Base-by-base conservation (phyloP, 148 eudicot genomes). In the Linanthus parryae region DNA sequence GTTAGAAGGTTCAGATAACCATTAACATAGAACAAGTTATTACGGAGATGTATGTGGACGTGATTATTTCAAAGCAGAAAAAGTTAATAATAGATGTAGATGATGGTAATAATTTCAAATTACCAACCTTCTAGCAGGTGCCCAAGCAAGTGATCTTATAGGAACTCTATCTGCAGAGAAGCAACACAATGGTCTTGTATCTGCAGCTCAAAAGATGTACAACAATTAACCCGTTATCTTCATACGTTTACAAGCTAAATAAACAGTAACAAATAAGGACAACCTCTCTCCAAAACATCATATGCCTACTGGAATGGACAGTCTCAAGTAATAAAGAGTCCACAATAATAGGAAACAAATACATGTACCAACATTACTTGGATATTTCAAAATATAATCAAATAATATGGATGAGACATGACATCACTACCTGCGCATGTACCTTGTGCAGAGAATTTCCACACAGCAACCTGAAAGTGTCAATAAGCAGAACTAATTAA, bases 111-210 rank as follows among this genome's bases (percentile, higher is more conserved):
- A n/a, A n/a, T n/a, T n/a, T n/a, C n/a, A n/a, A n/a, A n/a, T 36
- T 17, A 62, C 81, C 22, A 69, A 87, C 98, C 98, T 88, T 53
- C 73, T 83, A 53, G 22, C 58, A 31, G 94, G 94, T 38, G 98
- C 90, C 98, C 98, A 92, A 49, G 82, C 74, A 61, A 92, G 83
- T 59, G 90, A 57, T 68, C 98, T 79, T 31, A 92, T 87, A 52
- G 94, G 98, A 66, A 65, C 80, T 40, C 85, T 84, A 62, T 92
- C 96, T 17, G 98, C 90, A 54, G 76, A 81, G 63, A 92, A 87
- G 63, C 84, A 79, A 48, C 87, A 76, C 74, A 92, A 64, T 53
- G 98, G 96, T 48, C 73, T 84, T 29, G 74, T 61, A 62, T 84
- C 98, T 92, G 84, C 56, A 70, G 48, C 8, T 52, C 19, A 60